phyloP scores from a whole-genome alignment of 441 rosid genomes.

The Eutrema salsugineum region DNA sequence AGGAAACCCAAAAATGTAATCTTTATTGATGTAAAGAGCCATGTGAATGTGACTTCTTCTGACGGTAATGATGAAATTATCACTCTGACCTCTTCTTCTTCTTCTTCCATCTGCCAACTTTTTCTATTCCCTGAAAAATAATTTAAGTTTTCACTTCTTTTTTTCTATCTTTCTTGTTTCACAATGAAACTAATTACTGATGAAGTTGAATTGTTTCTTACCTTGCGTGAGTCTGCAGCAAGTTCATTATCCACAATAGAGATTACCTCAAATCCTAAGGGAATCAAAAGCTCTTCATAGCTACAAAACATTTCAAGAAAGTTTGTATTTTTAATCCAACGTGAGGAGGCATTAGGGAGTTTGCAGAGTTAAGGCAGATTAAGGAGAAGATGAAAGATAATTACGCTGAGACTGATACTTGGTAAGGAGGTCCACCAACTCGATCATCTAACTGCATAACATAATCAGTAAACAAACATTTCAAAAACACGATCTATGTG shows the following conservation, averaged over 20 bases:
- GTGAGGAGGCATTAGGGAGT: background rate
- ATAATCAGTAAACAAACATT: background rate
- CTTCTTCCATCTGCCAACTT: conserved; percentile 83
- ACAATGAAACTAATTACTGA: background rate
- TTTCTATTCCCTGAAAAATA: conserved; percentile 65
- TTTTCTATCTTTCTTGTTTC: background rate
- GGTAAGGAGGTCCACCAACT: conserved; percentile 69
- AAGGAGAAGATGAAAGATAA: background rate
- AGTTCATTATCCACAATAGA: conserved; percentile 67
- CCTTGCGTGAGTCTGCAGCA: conserved; percentile 63
- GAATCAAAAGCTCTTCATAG: conserved; percentile 65
- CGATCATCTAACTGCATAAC: conserved; percentile 60
- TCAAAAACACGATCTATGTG: background rate
- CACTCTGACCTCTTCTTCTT: conserved; percentile 35
- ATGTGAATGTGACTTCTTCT: too few species aligned
- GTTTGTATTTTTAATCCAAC: background rate
- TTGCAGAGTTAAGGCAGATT: background rate
- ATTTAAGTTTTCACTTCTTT: background rate
- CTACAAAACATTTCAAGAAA: conserved; percentile 35
- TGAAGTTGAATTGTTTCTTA: conserved; percentile 25
- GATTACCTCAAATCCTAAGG: conserved; percentile 57
- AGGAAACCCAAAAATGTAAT: too few species aligned
- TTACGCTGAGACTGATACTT: conserved; percentile 72
- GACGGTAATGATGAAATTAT: background rate
- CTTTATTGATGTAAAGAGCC: too few species aligned